Evolutionary conservation across 371 early-diverging fungal genomes (phyloP), one percentile per base, ranked within the genome.

Genomic region (Mucor velutinosus): DNA sequence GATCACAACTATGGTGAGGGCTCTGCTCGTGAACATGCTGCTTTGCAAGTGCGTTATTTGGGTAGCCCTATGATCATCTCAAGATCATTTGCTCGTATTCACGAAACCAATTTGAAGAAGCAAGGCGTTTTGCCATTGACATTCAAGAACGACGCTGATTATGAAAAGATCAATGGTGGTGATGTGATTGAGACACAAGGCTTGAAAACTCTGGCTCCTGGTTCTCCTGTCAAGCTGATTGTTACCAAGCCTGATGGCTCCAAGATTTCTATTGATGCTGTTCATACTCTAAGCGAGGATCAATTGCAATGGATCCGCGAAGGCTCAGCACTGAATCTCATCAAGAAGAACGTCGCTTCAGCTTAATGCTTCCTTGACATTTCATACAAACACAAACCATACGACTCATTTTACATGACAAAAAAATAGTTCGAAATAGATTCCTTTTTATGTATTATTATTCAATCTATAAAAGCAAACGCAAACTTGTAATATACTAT

Each of bases 1-100:
- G 97, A 96, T 80, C 90, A 96, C 74, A 98, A 98, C 87, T 98
- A 98, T 76, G 98, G 98, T 69, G 98, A 98, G 80, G 98, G 98
- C 51, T 95, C 96, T 15, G 95, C 97, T 55, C 96, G 98, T 73
- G 98, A 98, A 79, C 98, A 98, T 76, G 98, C 97, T 17, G 97
- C 98, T 27, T 83, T 98, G 65, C 94, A 97, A 79, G 92, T 94
- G 51, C 91, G 97, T 63, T 94, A 96, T 79, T 78, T 98, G 21
- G 97, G 97, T 47, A 92, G 97, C 83, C 89, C 90, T 53, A 79
- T 93, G 73, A 93, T 98, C 58, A 83, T 98, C 68, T 92, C 93
- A 27, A 88, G 92, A 62, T 93, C 94, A 33, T 98, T 98, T 86
- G 98, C 98, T 29, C 94, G 98, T 78, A 98, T 98, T 84, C 98